These are phyloP conservation scores for Candida nitratophila DNA, from an alignment of 805 yeast genomes.

Conservation along the genomic window DNA sequence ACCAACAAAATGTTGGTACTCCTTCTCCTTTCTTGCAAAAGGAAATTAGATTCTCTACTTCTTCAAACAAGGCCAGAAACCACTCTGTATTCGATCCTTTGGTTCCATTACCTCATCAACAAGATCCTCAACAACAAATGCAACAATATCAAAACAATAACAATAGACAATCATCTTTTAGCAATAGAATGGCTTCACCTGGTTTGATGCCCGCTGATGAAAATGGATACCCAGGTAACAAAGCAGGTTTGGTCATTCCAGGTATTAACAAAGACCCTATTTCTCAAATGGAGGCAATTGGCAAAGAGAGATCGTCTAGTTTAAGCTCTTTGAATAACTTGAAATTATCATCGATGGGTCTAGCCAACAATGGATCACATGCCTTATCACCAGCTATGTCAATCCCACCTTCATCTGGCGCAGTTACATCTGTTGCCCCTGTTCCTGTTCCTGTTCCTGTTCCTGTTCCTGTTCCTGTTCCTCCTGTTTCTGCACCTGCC, in stretches of 20 bases:
- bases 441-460: no score
- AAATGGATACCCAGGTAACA: not conserved
- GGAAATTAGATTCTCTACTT: constrained; percentile 24
- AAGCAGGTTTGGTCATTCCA: no score
- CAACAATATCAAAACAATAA: not conserved
- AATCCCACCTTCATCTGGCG: no score
- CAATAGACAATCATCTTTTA: not conserved
- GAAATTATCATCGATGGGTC: not conserved
- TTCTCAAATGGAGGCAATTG: not conserved
- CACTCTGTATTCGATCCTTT: constrained; percentile 32
- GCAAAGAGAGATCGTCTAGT: not conserved
- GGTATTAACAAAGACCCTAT: no score
- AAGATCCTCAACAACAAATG: not conserved
- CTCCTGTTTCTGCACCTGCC: no score
- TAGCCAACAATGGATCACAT: no score
- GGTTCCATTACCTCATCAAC: constrained; percentile 14
- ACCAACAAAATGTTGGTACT: constrained; percentile 15
- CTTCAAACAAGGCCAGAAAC: constrained; percentile 28
- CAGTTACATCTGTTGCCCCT: no score
- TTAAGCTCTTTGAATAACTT: not conserved
- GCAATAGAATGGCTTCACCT: not conserved
- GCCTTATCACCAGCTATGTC: no score
- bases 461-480: no score
- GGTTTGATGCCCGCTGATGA: not conserved
- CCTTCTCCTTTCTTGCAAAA: constrained; percentile 20